These are phyloP conservation scores for Geosmithia flava DNA, from an alignment of 2,329 filamentous ascomycete species.

Conservation along the genomic window DNA sequence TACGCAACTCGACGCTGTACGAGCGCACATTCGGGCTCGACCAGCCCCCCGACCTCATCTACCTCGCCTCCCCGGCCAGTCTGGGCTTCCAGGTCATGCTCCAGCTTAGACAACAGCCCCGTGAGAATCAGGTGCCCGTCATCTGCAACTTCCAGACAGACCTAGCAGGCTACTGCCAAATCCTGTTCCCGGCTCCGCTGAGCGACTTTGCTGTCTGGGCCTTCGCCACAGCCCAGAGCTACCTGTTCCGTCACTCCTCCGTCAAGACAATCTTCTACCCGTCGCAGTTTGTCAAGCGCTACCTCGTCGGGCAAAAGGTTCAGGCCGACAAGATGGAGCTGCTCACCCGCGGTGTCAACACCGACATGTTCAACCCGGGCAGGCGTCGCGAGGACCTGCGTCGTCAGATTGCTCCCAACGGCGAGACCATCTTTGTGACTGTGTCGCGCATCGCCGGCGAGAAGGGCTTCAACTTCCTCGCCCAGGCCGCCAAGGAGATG, in stretches of 20 bases:
- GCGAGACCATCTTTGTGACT: conserved; percentile 52
- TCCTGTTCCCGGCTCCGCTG: conserved; percentile 53
- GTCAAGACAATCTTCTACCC: conserved; percentile 60
- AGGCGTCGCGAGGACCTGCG: conserved; percentile 39
- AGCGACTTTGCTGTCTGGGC: conserved; percentile 48
- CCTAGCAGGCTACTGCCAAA: conserved; percentile 54
- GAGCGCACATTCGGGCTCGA: conserved; percentile 41
- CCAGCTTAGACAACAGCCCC: conserved; percentile 49
- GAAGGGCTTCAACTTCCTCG: conserved; percentile 59
- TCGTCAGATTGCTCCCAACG: conserved; percentile 41
- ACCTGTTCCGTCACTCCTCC: conserved; percentile 47
- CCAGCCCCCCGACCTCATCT: conserved; percentile 49
- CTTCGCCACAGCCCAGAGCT: conserved; percentile 52
- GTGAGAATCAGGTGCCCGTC: conserved; percentile 41
- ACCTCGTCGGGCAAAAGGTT: conserved; percentile 45
- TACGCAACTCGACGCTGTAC: conserved; percentile 50
- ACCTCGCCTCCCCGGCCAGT: conserved; percentile 56
- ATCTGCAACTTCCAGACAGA: conserved; percentile 64
- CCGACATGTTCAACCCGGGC: conserved; percentile 44
- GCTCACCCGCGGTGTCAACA: conserved; percentile 53
- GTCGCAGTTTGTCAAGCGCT: conserved; percentile 47
- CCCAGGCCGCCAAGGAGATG: conserved; percentile 40
- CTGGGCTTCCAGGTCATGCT: conserved; percentile 60
- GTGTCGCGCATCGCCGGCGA: conserved; percentile 57
- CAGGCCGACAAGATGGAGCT: conserved; percentile 44